phyloP scores from a whole-genome alignment of 345 rosid species.

The Euphorbia lathyris region DNA sequence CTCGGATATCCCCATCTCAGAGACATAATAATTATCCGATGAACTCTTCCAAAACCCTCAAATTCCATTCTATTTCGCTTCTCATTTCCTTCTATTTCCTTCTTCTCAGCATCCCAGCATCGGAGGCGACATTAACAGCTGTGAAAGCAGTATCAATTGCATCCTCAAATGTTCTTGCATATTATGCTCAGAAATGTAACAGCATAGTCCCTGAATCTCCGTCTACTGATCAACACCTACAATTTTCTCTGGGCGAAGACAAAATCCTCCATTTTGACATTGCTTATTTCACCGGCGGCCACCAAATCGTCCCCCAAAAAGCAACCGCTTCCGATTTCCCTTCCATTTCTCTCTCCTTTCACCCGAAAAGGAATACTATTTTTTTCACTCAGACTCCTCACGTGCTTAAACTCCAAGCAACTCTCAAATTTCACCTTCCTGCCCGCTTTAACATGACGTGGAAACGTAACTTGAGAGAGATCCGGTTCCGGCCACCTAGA shows the following conservation, averaged over 20 bases:
- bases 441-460: neutral
- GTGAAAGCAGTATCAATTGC: neutral
- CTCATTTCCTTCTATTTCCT: constrained; percentile 18
- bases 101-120: constrained; percentile 15
- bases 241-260: constrained; percentile 17
- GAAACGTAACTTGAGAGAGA: constrained; percentile 31
- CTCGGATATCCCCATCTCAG: neutral
- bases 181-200: constrained; percentile 53
- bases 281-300: constrained; percentile 56
- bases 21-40: neutral
- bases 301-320: constrained; percentile 23
- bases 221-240: constrained; percentile 15
- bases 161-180: constrained; percentile 13
- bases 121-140: constrained; percentile 15
- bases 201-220: constrained; percentile 44
- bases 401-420: constrained; percentile 17
- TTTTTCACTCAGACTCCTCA: constrained; percentile 28
- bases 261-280: constrained; percentile 31
- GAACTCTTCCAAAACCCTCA: constrained; percentile 20
- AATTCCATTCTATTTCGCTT: constrained; percentile 1
- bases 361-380: constrained; percentile 16
- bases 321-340: constrained; percentile 1
- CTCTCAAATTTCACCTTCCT: constrained; percentile 25
- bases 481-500: constrained; percentile 50
- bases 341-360: constrained; percentile 23